A percentile compares a stretch with the other conserved stretches of the same genome.
Conservation (phyloP, 163 green algal genomes). For the Scenedesmus sp. region DNA sequence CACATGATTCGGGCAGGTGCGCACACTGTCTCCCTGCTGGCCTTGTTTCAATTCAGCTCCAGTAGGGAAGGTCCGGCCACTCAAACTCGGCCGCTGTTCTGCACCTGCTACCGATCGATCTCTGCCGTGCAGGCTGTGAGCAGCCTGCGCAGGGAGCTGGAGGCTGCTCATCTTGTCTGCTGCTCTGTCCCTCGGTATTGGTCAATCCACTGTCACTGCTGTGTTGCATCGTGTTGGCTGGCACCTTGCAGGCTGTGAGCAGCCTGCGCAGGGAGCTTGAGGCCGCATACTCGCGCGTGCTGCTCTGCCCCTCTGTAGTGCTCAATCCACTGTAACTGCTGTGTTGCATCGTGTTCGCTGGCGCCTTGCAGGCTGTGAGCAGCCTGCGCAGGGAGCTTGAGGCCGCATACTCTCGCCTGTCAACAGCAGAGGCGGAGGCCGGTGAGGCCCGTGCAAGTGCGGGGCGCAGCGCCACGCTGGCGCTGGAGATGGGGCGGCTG, state of each 20-base stretch:
- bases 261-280: slow-evolving; percentile 41
- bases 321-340: no score
- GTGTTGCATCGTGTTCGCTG: neutral
- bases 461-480: slow-evolving; percentile 12
- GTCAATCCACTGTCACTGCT: no score
- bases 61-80: no score
- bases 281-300: neutral
- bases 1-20: neutral
- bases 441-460: slow-evolving; percentile 15
- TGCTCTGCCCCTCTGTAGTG: no score
- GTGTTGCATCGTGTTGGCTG: neutral
- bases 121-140: slow-evolving; percentile 4
- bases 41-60: neutral
- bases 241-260: neutral
- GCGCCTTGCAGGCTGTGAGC: neutral
- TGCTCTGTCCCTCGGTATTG: no score
- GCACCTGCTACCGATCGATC: no score
- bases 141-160: slow-evolving; percentile 31
- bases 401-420: neutral
- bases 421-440: slow-evolving; percentile 33
- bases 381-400: slow-evolving; percentile 41
- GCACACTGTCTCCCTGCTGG: neutral
- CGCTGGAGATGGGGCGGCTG: slow-evolving; percentile 70
- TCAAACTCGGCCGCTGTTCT: no score
- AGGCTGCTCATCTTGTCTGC: neutral